Evolutionary conservation across 106 monocot genomes (phyloP).

Genomic region (Agapanthus africanus): DNA sequence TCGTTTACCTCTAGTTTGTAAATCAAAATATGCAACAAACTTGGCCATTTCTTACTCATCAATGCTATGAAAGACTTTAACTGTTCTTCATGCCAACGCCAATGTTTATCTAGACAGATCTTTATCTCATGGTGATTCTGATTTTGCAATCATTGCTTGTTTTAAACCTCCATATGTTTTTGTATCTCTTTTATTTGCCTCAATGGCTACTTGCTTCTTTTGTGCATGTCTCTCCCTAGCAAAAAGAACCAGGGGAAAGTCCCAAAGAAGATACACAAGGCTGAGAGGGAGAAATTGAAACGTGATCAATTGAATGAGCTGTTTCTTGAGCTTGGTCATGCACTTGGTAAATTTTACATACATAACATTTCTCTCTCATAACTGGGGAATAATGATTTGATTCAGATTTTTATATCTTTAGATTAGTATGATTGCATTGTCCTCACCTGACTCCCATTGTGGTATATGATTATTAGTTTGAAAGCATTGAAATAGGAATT

Average conservation of each 20-base stretch:
- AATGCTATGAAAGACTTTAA: no score
- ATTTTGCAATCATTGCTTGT: neutral
- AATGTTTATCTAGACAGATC: no score
- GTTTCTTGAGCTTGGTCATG: conserved; percentile 47
- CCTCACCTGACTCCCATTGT: neutral
- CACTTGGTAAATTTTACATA: conserved; percentile 44
- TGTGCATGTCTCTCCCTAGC: conserved; percentile 28
- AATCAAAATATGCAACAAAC: no score
- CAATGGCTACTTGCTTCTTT: neutral
- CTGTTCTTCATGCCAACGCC: no score
- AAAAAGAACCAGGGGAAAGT: conserved; percentile 43
- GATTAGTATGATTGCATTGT: no score
- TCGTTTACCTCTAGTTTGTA: no score
- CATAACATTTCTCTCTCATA: neutral
- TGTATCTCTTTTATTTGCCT: neutral
- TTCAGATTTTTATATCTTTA: no score
- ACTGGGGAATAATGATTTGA: no score
- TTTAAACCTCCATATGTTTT: neutral
- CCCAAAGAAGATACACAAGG: conserved; percentile 82
- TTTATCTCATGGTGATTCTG: no score
- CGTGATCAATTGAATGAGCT: conserved; percentile 73
- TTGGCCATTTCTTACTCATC: no score
- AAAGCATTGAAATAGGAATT: neutral
- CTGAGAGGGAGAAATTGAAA: conserved; percentile 83
- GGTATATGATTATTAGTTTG: neutral